Conservation (phyloP, 345 rosid species). For the Populus davidiana region DNA sequence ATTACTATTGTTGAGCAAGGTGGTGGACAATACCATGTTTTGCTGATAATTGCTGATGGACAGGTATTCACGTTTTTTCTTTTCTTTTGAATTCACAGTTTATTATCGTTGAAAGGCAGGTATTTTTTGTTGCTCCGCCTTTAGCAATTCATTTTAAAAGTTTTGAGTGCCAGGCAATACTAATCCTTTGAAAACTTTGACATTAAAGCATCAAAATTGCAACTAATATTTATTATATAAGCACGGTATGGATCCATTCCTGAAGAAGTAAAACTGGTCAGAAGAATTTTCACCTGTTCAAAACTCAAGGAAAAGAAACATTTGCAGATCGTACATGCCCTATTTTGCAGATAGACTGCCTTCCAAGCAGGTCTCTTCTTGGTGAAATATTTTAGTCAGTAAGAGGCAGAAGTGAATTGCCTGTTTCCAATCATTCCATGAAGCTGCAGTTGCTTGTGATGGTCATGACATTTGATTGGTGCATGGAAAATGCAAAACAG, state of each 20-base stretch:
- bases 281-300: neutral
- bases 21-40: conserved; percentile 91
- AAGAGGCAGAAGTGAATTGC: neutral
- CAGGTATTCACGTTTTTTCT: conserved; percentile 50
- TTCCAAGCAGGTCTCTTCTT: neutral
- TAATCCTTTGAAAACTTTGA: neutral
- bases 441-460: neutral
- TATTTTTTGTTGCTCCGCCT: neutral
- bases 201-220: neutral
- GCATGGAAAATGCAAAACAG: neutral
- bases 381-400: neutral
- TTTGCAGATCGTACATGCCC: neutral
- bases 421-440: neutral
- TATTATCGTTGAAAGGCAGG: neutral
- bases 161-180: neutral
- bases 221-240: neutral
- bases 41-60: conserved; percentile 94
- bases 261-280: neutral
- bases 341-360: neutral
- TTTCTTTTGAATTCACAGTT: too few species aligned
- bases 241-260: neutral
- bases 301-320: neutral
- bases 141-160: neutral
- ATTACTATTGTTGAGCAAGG: conserved; percentile 87
- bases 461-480: neutral